Conservation (phyloP, 345 rosid genomes). For the Odontarrhena argentea region DNA sequence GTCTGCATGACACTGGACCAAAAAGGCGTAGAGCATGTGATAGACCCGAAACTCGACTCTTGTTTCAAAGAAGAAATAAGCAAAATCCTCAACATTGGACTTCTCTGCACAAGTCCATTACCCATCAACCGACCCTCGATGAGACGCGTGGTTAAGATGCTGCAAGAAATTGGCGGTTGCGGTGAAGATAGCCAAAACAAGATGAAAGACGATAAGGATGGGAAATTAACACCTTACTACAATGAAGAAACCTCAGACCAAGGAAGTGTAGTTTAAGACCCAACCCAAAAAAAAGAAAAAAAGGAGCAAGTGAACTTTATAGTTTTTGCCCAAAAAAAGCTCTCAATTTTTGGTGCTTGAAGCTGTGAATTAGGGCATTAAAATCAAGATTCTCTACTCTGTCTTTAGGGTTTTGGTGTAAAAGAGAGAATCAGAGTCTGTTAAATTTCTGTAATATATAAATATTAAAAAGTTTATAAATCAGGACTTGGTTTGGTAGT, state of each 20-base stretch:
- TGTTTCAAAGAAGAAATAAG: conserved; percentile 86
- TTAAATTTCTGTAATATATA: conserved; percentile 5
- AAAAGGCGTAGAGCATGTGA: conserved; percentile 76
- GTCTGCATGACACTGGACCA: conserved; percentile 74
- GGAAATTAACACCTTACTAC: conserved; percentile 86
- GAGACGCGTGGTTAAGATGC: conserved; percentile 91
- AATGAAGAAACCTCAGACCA: conserved; percentile 80
- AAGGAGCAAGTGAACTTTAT: not conserved
- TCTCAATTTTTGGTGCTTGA: conserved; percentile 35
- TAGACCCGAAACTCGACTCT: conserved; percentile 76
- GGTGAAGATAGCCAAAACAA: conserved; percentile 41
- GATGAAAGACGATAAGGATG: conserved; percentile 50
- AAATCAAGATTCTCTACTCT: conserved; percentile 27
- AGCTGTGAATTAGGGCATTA: conserved; percentile 36
- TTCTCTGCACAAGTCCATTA: conserved; percentile 81
- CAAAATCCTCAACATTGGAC: conserved; percentile 84
- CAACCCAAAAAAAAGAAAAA: not conserved
- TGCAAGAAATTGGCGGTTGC: conserved; percentile 72
- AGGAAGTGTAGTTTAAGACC: conserved; percentile 70
- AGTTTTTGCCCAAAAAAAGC: conserved; percentile 26
- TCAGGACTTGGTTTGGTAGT: conserved; percentile 20
- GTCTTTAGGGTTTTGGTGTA: conserved; percentile 15
- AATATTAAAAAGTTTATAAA: not conserved
- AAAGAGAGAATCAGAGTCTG: conserved; percentile 30
- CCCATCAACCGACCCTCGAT: conserved; percentile 95